Evolutionary conservation across 306 rosid species (phyloP).

Genomic region (Astragalus membranaceus): DNA sequence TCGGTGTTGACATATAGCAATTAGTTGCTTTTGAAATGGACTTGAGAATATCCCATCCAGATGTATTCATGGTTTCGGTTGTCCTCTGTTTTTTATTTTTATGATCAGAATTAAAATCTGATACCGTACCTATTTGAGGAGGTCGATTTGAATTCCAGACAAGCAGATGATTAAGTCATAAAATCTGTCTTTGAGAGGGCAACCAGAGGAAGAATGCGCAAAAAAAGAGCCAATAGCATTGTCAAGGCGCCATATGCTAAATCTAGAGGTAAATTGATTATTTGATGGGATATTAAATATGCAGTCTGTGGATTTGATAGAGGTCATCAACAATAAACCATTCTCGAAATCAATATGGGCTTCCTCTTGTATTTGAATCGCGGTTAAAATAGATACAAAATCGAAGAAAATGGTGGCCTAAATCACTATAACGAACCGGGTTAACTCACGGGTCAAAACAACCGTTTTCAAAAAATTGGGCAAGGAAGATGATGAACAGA

Average conservation of each 20-base stretch:
- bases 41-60: constrained; percentile 81
- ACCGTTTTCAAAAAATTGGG: too few species aligned
- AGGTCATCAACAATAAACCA: too few species aligned
- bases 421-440: too few species aligned
- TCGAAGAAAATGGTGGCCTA: too few species aligned
- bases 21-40: constrained; percentile 73
- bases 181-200: constrained; percentile 43
- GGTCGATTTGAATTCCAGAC: constrained; percentile 60
- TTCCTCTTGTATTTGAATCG: too few species aligned
- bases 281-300: constrained; percentile 48
- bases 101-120: constrained; percentile 33
- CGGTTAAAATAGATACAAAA: too few species aligned
- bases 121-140: constrained; percentile 38
- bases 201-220: constrained; percentile 58
- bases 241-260: constrained; percentile 93
- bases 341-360: too few species aligned
- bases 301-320: constrained; percentile 71
- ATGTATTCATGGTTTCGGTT: constrained; percentile 42
- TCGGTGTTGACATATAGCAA: constrained; percentile 68
- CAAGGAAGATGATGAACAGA: too few species aligned
- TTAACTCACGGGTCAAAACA: too few species aligned
- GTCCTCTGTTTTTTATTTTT: constrained; percentile 46
- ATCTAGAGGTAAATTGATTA: constrained; percentile 48
- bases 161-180: constrained; percentile 81
- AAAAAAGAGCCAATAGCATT: constrained; percentile 79